Base-by-base conservation (phyloP, 2,329 filamentous ascomycete species). In the Sporothrix protearum region DNA sequence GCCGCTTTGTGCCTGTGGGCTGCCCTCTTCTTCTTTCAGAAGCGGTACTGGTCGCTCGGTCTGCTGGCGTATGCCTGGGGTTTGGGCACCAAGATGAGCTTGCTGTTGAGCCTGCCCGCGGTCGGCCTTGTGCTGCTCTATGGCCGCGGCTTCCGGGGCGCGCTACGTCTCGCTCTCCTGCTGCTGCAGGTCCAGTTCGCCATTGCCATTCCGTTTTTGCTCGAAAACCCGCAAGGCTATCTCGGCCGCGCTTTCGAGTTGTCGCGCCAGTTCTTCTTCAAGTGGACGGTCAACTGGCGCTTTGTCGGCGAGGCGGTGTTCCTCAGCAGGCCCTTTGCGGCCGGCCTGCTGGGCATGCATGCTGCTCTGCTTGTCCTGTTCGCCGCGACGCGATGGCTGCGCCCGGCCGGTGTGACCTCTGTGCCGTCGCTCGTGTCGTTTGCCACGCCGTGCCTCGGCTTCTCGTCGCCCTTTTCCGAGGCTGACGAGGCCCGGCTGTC, bases 281-380 rank as follows among this genome's bases (percentile, higher is more conserved):
- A 95, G 81, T 99, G 96, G 96, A 99, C 96, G 0, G 96, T 99
- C 76, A 99, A 99, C 81, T 99, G 96, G 96, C 89, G 94, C 70
- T 98, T 98, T 79, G 82, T 97, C n/a, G 90, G 92, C 19, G 94
- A 97, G 80, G 87, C 92, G 7, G 81, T 83, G 0, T 99, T 99
- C 77, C 85, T 96, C 63, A 86, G 85, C 75, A 87, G 83, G 73
- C 79, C 82, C 1, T 96, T 97, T 78, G 88, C 93, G 33, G 76
- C 90, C 22, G 80, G 82, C 16, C 85, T 97, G 68, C 84, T 97
- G 33, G 84, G 80, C 1, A 78, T 88, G 71, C 93, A 97, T 79
- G 83, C 84, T 33, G 79, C 83, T 9, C 83, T 94, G n/a, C 85
- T 97, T 30, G 76, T 84, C 33, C 79, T 87, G 47, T 97, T 97